These are phyloP conservation scores for Gamarada debralockiae DNA, from an alignment of 495 filamentous ascomycete genomes.

Conservation along the genomic window DNA sequence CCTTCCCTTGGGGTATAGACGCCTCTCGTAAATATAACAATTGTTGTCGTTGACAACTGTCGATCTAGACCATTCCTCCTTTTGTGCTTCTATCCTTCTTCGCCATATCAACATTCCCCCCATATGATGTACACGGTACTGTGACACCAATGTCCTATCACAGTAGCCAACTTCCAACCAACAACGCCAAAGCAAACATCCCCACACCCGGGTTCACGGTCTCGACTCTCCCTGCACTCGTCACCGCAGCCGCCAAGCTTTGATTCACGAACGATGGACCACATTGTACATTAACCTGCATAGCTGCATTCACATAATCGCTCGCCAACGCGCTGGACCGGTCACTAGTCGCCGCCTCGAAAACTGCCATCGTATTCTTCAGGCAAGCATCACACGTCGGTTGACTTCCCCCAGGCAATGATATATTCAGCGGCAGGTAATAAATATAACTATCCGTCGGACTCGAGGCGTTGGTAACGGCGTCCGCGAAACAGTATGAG, in stretches of 20 bases:
- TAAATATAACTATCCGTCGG: slow-evolving; percentile 73
- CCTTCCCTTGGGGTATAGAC: not conserved
- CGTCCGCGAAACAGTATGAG: slow-evolving; percentile 76
- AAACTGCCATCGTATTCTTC: slow-evolving; percentile 66
- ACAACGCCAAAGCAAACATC: slow-evolving; percentile 8
- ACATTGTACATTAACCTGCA: slow-evolving; percentile 61
- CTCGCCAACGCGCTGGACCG: slow-evolving; percentile 50
- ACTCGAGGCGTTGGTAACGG: slow-evolving; percentile 68
- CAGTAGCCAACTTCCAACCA: slow-evolving; percentile 14
- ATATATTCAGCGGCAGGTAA: slow-evolving; percentile 74
- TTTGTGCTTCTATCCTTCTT: too few relatives aligned
- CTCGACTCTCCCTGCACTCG: not conserved
- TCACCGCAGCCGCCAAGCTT: slow-evolving; percentile 22
- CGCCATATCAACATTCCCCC: too few relatives aligned
- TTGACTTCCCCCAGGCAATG: slow-evolving; percentile 53
- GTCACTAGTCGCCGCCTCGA: slow-evolving; percentile 55
- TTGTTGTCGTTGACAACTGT: too few relatives aligned
- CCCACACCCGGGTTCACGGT: not conserved
- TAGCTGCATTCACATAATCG: slow-evolving; percentile 60
- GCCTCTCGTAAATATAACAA: too few relatives aligned
- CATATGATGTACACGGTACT: too few relatives aligned
- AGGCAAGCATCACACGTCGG: slow-evolving; percentile 71
- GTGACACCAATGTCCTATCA: not conserved
- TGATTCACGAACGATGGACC: slow-evolving; percentile 59
- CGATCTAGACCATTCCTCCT: too few relatives aligned